These are phyloP conservation scores for Fusarium pininemorale DNA, from an alignment of 2,329 filamentous ascomycete genomes.

Conservation along the genomic window DNA sequence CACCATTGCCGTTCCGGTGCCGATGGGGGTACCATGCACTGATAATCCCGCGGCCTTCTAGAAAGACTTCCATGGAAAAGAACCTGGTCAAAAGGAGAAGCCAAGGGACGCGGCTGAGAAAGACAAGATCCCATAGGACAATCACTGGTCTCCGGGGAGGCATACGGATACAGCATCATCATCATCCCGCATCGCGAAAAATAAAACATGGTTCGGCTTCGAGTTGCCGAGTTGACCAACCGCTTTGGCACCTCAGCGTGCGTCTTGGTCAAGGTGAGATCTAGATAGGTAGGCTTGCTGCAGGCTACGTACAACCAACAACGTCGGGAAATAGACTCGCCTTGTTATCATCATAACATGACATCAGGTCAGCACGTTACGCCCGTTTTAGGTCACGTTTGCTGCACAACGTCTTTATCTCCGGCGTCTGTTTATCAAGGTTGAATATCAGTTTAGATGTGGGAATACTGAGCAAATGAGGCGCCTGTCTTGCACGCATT, in stretches of 20 bases:
- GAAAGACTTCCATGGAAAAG: constrained; percentile 23
- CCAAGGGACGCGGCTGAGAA: neutral
- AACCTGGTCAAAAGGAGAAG: constrained; percentile 3
- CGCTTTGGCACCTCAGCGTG: constrained; percentile 11
- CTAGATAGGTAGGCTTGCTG: neutral
- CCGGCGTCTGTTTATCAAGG: constrained; percentile 9
- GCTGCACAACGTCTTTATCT: constrained; percentile 30
- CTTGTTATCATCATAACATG: constrained; percentile 28
- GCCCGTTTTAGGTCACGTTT: constrained; percentile 26
- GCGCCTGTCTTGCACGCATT: neutral
- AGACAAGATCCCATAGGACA: constrained; percentile 11
- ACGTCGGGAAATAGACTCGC: constrained; percentile 13
- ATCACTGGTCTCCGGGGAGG: neutral
- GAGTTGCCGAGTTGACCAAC: constrained; percentile 12
- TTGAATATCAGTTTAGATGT: neutral
- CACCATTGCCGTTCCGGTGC: constrained; percentile 26
- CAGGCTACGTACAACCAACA: neutral
- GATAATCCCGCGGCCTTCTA: constrained; percentile 36
- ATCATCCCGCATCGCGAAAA: constrained; percentile 10
- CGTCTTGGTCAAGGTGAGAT: neutral
- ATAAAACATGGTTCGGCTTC: constrained; percentile 21
- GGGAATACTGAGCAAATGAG: neutral
- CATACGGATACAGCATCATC: neutral
- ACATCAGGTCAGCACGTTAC: constrained; percentile 35
- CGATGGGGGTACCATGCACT: constrained; percentile 20